Base-by-base conservation (phyloP, 2,329 filamentous ascomycete genomes). In the Fusarium sp. region DNA sequence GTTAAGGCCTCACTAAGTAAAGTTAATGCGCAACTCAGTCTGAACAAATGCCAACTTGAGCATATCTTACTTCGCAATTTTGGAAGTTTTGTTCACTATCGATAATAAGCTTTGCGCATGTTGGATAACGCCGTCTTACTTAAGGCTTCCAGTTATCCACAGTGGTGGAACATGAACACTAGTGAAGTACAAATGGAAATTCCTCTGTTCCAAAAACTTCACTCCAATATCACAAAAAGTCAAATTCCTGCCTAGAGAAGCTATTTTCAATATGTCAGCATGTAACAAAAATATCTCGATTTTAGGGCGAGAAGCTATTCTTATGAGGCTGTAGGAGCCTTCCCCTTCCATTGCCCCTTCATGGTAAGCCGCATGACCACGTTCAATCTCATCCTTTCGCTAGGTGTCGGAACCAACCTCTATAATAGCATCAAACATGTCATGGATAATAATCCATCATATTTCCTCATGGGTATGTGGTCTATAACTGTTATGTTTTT, bases 51-150 rank as follows among this genome's bases (percentile, higher is more conserved):
- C 60, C 15, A 40, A 24, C 38, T 21, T 49, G 43, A 49, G 60
- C 58, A 57, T 44, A 57, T 63, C 47, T 39, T 57, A 33, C 6
- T n/a, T 38, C 33, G 46, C 46, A 38, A 55, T 8, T 15, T 43
- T n/a, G 24, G 19, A 2, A 1, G n/a, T 31, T 33, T 8, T 17
- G 21, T 26, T 15, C 17, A 14, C 17, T 14, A 28, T 17, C 14
- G 17, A 28, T 15, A 15, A 26, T 10, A 10, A 31, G n/a, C 28
- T 31, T 43, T 24, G 22, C n/a, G 47, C 8, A 10, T 42, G 28
- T 11, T 5, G 4, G 26, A 34, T 19, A 42, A 15, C 21, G 21
- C 46, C 22, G 22, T 54, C 24, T 24, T 19, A 38, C 28, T 38
- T 4, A 22, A 19, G 13, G 33, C 10, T 17, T 31, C 17, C 22